Conservation (phyloP, 2,329 filamentous ascomycete genomes). For the Sclerotinia nivalis region DNA sequence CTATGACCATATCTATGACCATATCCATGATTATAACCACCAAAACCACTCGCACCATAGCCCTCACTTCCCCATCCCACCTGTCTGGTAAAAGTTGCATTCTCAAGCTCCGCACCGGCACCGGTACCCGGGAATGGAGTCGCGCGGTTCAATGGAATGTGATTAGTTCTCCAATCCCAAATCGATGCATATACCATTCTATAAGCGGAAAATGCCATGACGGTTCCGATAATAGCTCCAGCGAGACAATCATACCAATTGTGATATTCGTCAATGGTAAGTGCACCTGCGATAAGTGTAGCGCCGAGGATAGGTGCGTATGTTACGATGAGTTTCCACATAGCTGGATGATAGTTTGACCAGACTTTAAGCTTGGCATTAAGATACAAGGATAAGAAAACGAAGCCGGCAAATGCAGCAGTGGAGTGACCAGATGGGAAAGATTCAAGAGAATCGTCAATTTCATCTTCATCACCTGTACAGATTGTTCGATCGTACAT, state of each 20-base stretch:
- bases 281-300: conserved; percentile 64
- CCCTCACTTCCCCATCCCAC: conserved; percentile 57
- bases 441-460: conserved; percentile 69
- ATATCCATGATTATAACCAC: not conserved
- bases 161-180: conserved; percentile 69
- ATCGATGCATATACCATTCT: conserved; percentile 67
- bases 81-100: conserved; percentile 58
- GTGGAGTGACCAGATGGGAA: conserved; percentile 75
- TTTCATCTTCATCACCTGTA: conserved; percentile 63
- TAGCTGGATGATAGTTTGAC: conserved; percentile 68
- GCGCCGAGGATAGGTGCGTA: conserved; percentile 69
- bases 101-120: conserved; percentile 48
- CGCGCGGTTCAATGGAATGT: conserved; percentile 63
- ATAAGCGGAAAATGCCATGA: conserved; percentile 65
- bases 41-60: conserved; percentile 4
- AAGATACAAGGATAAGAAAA: conserved; percentile 71
- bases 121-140: conserved; percentile 51
- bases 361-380: conserved; percentile 79
- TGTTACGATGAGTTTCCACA: conserved; percentile 70
- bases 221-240: conserved; percentile 63
- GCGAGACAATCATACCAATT: conserved; percentile 75
- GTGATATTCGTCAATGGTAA: conserved; percentile 74
- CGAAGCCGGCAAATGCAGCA: conserved; percentile 70
- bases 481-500: conserved; percentile 72
- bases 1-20: conserved; percentile 11